Evolutionary conservation across 768 basidiomycete species (phyloP).

Genomic region (Trametes cingulata): DNA sequence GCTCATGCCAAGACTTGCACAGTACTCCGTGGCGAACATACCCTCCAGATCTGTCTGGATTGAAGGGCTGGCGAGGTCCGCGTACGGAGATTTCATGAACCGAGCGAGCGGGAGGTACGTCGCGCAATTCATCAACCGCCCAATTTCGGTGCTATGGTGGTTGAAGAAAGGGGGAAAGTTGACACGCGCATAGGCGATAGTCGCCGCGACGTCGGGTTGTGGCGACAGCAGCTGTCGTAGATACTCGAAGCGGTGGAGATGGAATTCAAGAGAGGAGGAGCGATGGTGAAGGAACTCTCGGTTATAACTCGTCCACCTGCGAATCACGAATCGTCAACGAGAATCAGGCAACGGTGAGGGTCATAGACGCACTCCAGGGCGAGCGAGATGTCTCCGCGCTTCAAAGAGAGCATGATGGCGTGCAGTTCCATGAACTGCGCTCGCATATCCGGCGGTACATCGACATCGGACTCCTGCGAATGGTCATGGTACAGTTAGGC

Average conservation of each 20-base stretch:
- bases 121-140: conserved; percentile 67
- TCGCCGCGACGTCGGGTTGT: conserved; percentile 55
- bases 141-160: conserved; percentile 63
- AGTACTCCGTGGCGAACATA: conserved; percentile 88
- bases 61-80: conserved; percentile 68
- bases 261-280: conserved; percentile 83
- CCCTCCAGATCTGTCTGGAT: conserved; percentile 79
- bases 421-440: conserved; percentile 70
- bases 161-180: conserved; percentile 64
- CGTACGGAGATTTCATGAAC: conserved; percentile 71
- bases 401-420: conserved; percentile 66
- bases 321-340: neutral
- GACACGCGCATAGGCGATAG: conserved; percentile 73
- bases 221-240: conserved; percentile 70
- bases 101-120: conserved; percentile 68
- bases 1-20: conserved; percentile 85
- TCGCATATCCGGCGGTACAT: conserved; percentile 52
- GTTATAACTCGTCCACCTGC: conserved; percentile 78
- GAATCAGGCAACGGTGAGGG: neutral
- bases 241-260: conserved; percentile 89
- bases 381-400: conserved; percentile 63
- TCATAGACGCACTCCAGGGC: conserved; percentile 68
- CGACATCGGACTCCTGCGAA: conserved; percentile 64
- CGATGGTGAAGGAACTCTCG: conserved; percentile 63
- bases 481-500: neutral